Percentiles rank a stretch among this genome's conserved stretches.
Evolutionary conservation across 148 eudicot genomes (phyloP).

Genomic region (Chenopodium suecicum): DNA sequence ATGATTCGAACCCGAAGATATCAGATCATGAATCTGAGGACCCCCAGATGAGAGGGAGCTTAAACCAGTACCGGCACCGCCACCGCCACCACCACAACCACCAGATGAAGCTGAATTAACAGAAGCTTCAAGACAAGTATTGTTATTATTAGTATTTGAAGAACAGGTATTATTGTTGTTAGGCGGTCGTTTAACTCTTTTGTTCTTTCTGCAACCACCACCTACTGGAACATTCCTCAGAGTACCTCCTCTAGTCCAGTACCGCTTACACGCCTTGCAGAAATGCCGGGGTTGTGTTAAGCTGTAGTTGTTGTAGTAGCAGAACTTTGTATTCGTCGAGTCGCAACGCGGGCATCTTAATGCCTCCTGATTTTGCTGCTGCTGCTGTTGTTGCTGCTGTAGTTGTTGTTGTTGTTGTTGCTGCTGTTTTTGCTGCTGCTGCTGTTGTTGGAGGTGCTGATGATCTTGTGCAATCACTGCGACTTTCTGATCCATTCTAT

Average conservation of each 20-base stretch:
- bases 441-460: conserved; percentile 3
- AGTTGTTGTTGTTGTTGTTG: too few relatives aligned
- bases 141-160: conserved; percentile 8
- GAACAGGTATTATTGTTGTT: conserved; percentile 18
- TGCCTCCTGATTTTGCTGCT: conserved; percentile 22
- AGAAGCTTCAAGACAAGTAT: neutral
- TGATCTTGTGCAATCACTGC: conserved; percentile 12
- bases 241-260: conserved; percentile 75
- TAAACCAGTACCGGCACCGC: neutral
- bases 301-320: conserved; percentile 58
- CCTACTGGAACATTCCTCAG: conserved; percentile 61
- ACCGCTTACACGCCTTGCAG: conserved; percentile 70
- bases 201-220: conserved; percentile 57
- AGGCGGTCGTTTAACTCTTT: conserved; percentile 37
- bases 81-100: neutral
- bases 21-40: conserved; percentile 11
- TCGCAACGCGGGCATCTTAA: conserved; percentile 43
- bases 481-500: conserved; percentile 23
- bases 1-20: conserved; percentile 12
- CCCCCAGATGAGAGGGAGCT: neutral
- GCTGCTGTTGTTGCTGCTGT: too few relatives aligned
- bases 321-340: conserved; percentile 48
- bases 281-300: conserved; percentile 55
- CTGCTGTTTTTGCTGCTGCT: conserved; percentile 18
- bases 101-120: conserved; percentile 11